phyloP scores from a whole-genome alignment of 1,284 basidiomycete genomes.

The Chiua sp. region DNA sequence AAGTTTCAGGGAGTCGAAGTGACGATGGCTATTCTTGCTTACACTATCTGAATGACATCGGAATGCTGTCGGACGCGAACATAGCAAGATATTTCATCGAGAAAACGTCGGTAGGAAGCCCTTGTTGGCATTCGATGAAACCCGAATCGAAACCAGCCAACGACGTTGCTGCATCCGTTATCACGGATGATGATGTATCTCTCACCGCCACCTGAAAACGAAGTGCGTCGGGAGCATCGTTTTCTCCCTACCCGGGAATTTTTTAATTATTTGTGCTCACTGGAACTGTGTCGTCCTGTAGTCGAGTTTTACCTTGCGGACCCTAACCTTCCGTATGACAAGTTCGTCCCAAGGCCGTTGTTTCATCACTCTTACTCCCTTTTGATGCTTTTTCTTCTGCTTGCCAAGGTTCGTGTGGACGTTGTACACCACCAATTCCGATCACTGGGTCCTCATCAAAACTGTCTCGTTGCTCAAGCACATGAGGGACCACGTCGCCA shows the following conservation, averaged over 20 bases:
- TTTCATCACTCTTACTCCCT: too few relatives aligned
- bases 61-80: slow-evolving; percentile 34
- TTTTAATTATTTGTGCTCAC: too few relatives aligned
- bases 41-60: slow-evolving; percentile 41
- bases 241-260: not conserved
- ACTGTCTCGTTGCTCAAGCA: slow-evolving; percentile 96
- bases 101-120: slow-evolving; percentile 48
- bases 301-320: slow-evolving; percentile 99
- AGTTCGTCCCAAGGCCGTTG: slow-evolving; percentile 47
- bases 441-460: slow-evolving; percentile 92
- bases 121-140: slow-evolving; percentile 55
- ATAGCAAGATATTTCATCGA: slow-evolving; percentile 22
- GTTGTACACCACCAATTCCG: slow-evolving; percentile 73
- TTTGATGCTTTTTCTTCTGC: not conserved
- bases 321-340: slow-evolving; percentile 96
- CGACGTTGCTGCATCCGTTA: slow-evolving; percentile 4
- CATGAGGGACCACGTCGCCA: slow-evolving; percentile 77
- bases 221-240: slow-evolving; percentile 10
- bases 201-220: slow-evolving; percentile 33
- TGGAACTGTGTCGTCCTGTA: slow-evolving; percentile 35
- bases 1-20: slow-evolving; percentile 19
- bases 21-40: slow-evolving; percentile 43
- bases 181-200: slow-evolving; percentile 17
- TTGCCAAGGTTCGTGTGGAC: slow-evolving; percentile 92
- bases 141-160: slow-evolving; percentile 21